These are phyloP conservation scores for Nigrograna mackinnonii DNA, from an alignment of 2,329 filamentous ascomycete species.

Conservation along the genomic window DNA sequence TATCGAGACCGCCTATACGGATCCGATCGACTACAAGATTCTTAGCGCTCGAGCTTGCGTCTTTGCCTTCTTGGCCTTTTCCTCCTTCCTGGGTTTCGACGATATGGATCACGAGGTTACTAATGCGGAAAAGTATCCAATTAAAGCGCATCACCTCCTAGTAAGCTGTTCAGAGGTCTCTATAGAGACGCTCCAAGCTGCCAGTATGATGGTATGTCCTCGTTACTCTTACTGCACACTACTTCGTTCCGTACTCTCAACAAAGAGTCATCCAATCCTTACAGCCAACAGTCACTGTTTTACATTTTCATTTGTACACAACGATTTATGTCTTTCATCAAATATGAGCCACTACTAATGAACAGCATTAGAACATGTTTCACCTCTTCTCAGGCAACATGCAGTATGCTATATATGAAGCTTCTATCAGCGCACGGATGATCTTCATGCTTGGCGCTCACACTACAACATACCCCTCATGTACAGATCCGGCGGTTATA, in stretches of 20 bases:
- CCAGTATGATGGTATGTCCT: slow-evolving; percentile 1
- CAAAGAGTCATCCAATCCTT: too few relatives aligned
- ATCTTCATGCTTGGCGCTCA: background rate
- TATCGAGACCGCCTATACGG: background rate
- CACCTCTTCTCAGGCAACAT: background rate
- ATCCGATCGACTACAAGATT: background rate
- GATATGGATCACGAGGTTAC: background rate
- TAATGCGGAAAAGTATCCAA: background rate
- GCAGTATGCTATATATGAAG: background rate
- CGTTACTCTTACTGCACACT: too few relatives aligned
- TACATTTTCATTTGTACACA: too few relatives aligned
- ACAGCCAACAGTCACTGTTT: too few relatives aligned
- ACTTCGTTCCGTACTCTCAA: too few relatives aligned
- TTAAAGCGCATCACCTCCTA: slow-evolving; percentile 1
- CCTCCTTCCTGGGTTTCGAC: background rate
- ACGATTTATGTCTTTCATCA: too few relatives aligned
- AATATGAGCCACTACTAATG: too few relatives aligned
- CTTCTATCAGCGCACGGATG: background rate
- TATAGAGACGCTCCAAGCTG: slow-evolving; percentile 4
- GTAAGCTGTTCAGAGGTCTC: background rate
- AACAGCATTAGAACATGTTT: background rate
- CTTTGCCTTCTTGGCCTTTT: background rate
- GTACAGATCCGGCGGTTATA: slow-evolving; percentile 1
- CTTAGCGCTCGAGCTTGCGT: background rate
- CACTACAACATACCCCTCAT: background rate